Percentiles rank a stretch among this genome's conserved stretches.
Conservation (phyloP, 768 basidiomycete species). For the Naganishia vishniacii region DNA sequence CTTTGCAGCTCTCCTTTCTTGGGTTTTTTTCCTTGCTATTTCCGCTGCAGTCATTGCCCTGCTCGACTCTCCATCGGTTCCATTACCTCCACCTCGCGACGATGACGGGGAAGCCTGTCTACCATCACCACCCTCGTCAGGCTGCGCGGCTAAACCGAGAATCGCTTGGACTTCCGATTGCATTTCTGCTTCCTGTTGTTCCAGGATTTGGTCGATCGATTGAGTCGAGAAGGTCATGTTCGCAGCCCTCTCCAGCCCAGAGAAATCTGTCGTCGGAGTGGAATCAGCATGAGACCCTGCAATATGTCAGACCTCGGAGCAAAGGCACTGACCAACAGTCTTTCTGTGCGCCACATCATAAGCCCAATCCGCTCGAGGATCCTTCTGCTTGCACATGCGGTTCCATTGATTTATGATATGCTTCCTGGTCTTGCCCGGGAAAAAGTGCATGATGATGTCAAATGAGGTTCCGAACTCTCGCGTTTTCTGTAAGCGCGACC, state of each 20-base stretch:
- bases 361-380: slow-evolving; percentile 15
- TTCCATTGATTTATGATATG: slow-evolving; percentile 21
- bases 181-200: slow-evolving; percentile 12
- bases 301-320: background rate
- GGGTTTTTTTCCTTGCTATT: slow-evolving; percentile 2
- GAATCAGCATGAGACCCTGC: background rate
- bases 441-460: slow-evolving; percentile 24
- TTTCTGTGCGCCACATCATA: slow-evolving; percentile 12
- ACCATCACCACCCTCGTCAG: background rate
- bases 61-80: background rate
- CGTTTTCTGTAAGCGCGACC: slow-evolving; percentile 9
- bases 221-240: slow-evolving; percentile 10
- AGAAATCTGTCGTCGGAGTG: background rate
- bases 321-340: slow-evolving; percentile 12
- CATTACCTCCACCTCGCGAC: slow-evolving; percentile 10
- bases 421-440: slow-evolving; percentile 18
- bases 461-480: slow-evolving; percentile 24
- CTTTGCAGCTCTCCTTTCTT: slow-evolving; percentile 1
- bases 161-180: slow-evolving; percentile 8
- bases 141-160: background rate
- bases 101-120: slow-evolving; percentile 11
- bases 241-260: slow-evolving; percentile 1
- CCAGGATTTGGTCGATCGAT: slow-evolving; percentile 8
- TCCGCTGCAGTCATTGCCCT: slow-evolving; percentile 5
- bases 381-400: slow-evolving; percentile 3